These are phyloP conservation scores for Hygrophorus russula DNA, from an alignment of 768 basidiomycete genomes.

Conservation along the genomic window DNA sequence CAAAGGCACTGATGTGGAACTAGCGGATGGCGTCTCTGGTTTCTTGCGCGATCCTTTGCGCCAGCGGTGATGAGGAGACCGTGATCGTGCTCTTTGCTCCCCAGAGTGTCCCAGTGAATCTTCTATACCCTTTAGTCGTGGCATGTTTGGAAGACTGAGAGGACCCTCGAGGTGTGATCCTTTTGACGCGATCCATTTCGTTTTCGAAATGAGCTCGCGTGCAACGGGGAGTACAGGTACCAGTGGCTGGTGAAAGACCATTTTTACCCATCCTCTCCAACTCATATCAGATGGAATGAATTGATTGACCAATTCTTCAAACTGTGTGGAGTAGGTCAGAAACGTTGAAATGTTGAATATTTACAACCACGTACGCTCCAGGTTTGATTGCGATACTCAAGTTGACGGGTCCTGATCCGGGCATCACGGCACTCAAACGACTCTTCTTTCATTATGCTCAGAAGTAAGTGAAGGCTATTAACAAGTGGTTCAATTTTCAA, in stretches of 20 bases:
- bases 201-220: constrained; percentile 67
- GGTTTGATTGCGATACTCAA: constrained; percentile 76
- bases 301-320: constrained; percentile 69
- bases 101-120: constrained; percentile 1
- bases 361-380: constrained; percentile 50
- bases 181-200: constrained; percentile 47
- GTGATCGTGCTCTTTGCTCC: constrained; percentile 7
- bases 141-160: constrained; percentile 15
- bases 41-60: constrained; percentile 7
- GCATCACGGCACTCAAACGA: constrained; percentile 79
- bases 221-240: constrained; percentile 72
- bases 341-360: constrained; percentile 1
- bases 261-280: constrained; percentile 76
- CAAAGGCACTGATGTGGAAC: constrained; percentile 4
- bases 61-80: constrained; percentile 11
- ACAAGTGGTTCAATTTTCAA: not conserved
- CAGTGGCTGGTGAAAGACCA: constrained; percentile 72
- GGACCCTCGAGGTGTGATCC: constrained; percentile 20
- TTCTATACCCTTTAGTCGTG: not conserved
- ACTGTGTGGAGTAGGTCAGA: constrained; percentile 27
- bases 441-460: constrained; percentile 74
- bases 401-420: constrained; percentile 64
- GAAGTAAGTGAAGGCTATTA: constrained; percentile 51
- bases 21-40: constrained; percentile 4
- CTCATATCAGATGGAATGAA: constrained; percentile 70